Conservation (phyloP, 352 stramenopile species). For the Globisporangium canariense region DNA sequence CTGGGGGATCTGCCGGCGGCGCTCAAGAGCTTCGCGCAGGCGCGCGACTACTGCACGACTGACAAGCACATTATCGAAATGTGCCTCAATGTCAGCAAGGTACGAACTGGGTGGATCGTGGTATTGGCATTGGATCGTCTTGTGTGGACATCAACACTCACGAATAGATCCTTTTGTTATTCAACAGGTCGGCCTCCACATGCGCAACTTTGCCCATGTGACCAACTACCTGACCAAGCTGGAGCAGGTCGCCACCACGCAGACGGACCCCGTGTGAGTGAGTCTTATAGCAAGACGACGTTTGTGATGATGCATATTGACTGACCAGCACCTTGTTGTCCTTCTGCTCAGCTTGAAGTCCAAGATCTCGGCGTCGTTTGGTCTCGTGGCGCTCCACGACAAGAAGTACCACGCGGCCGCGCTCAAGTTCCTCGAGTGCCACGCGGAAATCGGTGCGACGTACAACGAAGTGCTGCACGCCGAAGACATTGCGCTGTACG, state of each 20-base stretch:
- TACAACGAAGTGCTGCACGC: constrained; percentile 84
- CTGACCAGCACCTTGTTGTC: neutral
- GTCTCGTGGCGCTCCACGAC: constrained; percentile 73
- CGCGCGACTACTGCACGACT: constrained; percentile 88
- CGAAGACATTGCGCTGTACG: constrained; percentile 86
- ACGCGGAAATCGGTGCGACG: constrained; percentile 70
- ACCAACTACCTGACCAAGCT: constrained; percentile 87
- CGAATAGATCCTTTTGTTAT: neutral
- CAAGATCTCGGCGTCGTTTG: constrained; percentile 77
- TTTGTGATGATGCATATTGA: neutral
- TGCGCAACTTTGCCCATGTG: constrained; percentile 83
- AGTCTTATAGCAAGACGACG: neutral
- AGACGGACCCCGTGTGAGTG: constrained; percentile 67
- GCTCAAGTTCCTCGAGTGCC: constrained; percentile 79
- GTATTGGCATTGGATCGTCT: neutral
- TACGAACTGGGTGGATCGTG: constrained; percentile 11
- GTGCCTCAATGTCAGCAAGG: constrained; percentile 88
- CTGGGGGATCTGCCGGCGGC: constrained; percentile 69
- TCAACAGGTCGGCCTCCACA: constrained; percentile 64
- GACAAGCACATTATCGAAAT: constrained; percentile 90
- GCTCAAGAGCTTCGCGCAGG: constrained; percentile 84
- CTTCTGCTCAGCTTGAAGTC: constrained; percentile 55
- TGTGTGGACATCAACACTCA: neutral
- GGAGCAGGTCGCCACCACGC: constrained; percentile 66
- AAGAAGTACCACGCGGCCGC: constrained; percentile 79